phyloP scores from a whole-genome alignment of 495 filamentous ascomycete species.

The Aspergillus mulundensis region DNA sequence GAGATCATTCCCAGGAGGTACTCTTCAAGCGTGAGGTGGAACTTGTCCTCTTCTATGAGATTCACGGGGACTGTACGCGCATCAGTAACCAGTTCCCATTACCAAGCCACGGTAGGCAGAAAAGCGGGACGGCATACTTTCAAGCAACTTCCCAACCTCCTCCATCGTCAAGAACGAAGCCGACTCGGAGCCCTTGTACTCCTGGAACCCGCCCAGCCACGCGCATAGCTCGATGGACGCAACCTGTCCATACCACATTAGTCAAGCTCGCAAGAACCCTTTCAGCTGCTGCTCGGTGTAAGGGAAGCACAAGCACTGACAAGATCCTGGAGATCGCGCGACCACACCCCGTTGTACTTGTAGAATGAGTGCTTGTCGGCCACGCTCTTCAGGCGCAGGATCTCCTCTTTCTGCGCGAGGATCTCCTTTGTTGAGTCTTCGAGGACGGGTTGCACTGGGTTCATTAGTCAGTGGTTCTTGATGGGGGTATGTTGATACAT shows the following conservation, averaged over 20 bases:
- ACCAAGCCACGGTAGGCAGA: neutral
- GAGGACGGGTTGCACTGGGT: constrained; percentile 40
- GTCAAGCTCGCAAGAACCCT: too few relatives aligned
- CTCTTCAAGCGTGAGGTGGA: constrained; percentile 95
- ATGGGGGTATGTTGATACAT: constrained; percentile 20
- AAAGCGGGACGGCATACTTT: constrained; percentile 47
- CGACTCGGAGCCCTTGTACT: constrained; percentile 37
- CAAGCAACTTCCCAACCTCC: constrained; percentile 71
- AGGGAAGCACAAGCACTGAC: constrained; percentile 29
- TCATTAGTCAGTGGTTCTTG: neutral
- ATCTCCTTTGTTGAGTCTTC: constrained; percentile 40
- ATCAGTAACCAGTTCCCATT: too few relatives aligned
- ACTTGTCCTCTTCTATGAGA: constrained; percentile 81
- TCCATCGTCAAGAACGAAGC: constrained; percentile 75
- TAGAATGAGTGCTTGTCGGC: constrained; percentile 89
- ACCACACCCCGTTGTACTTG: constrained; percentile 89
- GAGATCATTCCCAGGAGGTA: constrained; percentile 83
- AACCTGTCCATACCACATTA: too few relatives aligned
- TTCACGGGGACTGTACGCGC: constrained; percentile 77
- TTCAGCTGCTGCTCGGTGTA: too few relatives aligned
- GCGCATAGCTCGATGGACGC: constrained; percentile 66
- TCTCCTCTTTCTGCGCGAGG: constrained; percentile 41
- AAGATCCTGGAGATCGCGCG: constrained; percentile 76
- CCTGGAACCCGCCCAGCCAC: constrained; percentile 66
- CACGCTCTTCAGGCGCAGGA: constrained; percentile 55